Percentiles rank a stretch among this genome's conserved stretches.
Evolutionary conservation across 805 yeast genomes (phyloP).

Genomic region (Torulaspora delbrueckii): DNA sequence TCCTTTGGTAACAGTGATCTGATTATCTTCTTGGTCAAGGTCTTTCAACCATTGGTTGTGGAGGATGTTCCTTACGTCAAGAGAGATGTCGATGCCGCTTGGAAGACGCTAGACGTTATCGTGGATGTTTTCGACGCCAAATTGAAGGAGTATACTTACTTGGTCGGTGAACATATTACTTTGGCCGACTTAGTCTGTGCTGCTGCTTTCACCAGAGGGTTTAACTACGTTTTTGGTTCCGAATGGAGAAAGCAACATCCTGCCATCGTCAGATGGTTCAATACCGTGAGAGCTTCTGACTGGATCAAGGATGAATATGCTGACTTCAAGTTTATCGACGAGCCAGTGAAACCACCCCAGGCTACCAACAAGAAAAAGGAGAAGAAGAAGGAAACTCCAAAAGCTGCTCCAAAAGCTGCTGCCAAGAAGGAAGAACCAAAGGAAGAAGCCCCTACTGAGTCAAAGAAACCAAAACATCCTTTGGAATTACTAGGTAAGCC

Average conservation of each 20-base stretch:
- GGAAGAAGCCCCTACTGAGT: constrained; percentile 31
- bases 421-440: constrained; percentile 28
- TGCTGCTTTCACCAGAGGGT: constrained; percentile 27
- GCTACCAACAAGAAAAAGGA: constrained; percentile 48
- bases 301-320: constrained; percentile 44
- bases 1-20: constrained; percentile 72
- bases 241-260: constrained; percentile 65
- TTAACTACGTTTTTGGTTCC: constrained; percentile 52
- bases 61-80: constrained; percentile 81
- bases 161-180: constrained; percentile 66
- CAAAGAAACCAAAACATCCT: constrained; percentile 86
- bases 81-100: constrained; percentile 50
- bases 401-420: constrained; percentile 17
- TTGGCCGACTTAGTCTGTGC: constrained; percentile 30
- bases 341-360: constrained; percentile 51
- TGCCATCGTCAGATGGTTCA: constrained; percentile 65
- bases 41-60: constrained; percentile 59
- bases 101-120: constrained; percentile 38
- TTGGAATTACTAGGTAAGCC: constrained; percentile 76
- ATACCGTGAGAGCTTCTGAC: constrained; percentile 48
- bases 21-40: constrained; percentile 42
- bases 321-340: constrained; percentile 53
- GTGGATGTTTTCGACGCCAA: constrained; percentile 50
- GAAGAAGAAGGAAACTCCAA: constrained; percentile 31
- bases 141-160: constrained; percentile 59